Evolutionary conservation across 139 green algal species (phyloP).

Genomic region (Parachlorella kessleri): DNA sequence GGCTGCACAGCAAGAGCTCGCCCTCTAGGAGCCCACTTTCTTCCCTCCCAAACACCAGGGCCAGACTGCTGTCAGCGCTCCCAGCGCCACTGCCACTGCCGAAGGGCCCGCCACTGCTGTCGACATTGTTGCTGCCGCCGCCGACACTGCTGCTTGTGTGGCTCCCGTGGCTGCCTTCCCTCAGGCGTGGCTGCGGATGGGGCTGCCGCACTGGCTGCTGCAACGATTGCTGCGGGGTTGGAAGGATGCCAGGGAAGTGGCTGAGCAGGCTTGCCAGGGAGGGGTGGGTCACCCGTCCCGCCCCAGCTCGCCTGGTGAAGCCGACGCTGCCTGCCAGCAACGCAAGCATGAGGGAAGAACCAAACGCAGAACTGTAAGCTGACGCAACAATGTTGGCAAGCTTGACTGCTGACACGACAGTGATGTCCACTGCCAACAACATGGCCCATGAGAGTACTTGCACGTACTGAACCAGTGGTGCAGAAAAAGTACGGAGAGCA

Average conservation of each 20-base stretch:
- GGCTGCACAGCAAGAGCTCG: conserved; percentile 69
- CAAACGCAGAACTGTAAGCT: too few relatives aligned
- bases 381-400: too few relatives aligned
- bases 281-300: conserved; percentile 12
- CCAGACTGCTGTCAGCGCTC: conserved; percentile 16
- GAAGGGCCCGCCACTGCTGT: neutral
- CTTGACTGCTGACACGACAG: too few relatives aligned
- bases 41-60: conserved; percentile 82
- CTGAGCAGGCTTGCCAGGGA: conserved; percentile 25
- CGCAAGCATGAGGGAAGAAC: neutral
- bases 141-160: neutral
- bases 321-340: conserved; percentile 22
- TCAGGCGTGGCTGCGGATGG: neutral
- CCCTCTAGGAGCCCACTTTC: conserved; percentile 69
- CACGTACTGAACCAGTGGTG: too few relatives aligned
- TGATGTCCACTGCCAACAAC: too few relatives aligned
- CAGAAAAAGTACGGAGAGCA: too few relatives aligned
- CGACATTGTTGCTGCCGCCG: neutral
- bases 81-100: neutral
- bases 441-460: too few relatives aligned
- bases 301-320: conserved; percentile 33
- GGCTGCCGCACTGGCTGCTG: too few relatives aligned
- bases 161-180: too few relatives aligned
- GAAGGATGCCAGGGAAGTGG: conserved; percentile 7
- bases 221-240: neutral